These are phyloP conservation scores for Euclidium syriacum DNA, from an alignment of 345 rosid genomes.

Conservation along the genomic window DNA sequence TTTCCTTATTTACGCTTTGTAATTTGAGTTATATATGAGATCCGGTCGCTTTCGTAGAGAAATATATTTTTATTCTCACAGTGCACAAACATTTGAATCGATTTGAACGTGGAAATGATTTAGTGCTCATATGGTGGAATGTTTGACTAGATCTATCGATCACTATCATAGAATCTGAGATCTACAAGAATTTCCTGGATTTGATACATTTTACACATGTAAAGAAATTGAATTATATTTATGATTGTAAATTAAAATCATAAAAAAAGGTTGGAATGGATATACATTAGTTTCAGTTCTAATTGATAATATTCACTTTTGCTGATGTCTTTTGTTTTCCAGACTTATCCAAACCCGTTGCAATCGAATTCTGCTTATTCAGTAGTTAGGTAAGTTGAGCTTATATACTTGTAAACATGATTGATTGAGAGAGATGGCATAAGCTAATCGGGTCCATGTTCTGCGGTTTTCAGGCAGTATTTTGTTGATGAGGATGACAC, in stretches of 20 bases:
- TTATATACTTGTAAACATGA: not conserved
- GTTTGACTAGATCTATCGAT: conserved; percentile 14
- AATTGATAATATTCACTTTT: not conserved
- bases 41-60: conserved; percentile 15
- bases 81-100: not conserved
- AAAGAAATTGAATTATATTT: not conserved
- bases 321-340: conserved; percentile 15
- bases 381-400: conserved; percentile 48
- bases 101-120: not conserved
- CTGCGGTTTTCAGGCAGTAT: conserved; percentile 61
- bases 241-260: not conserved
- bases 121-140: not conserved
- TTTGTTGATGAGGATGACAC: conserved; percentile 75
- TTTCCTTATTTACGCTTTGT: not conserved
- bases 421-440: not conserved
- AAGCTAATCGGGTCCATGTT: not conserved
- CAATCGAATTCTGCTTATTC: conserved; percentile 60
- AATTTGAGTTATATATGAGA: not conserved
- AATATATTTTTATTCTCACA: not conserved
- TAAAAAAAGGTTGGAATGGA: not conserved
- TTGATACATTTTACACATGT: not conserved
- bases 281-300: not conserved
- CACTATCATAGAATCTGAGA: not conserved
- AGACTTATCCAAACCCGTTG: conserved; percentile 64
- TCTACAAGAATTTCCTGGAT: not conserved